Percentiles rank a stretch among this genome's conserved stretches.
Conservation (phyloP, 345 rosid genomes). For the Rhodamnia rubescens region DNA sequence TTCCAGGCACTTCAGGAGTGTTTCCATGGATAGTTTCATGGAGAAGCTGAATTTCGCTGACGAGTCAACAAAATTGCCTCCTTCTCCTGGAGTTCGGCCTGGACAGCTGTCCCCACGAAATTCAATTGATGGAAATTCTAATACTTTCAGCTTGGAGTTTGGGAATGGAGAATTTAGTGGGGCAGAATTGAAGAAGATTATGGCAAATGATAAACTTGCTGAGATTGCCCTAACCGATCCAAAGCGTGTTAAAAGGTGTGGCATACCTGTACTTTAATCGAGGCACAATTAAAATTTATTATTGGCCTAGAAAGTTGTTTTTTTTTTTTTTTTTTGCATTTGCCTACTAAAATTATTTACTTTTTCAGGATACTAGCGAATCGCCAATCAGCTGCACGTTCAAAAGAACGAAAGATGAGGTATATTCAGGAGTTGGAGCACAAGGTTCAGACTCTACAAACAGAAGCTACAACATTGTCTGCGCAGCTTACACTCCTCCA, state of each 20-base stretch:
- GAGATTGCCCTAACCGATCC: conserved; percentile 81
- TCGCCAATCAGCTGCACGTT: conserved; percentile 95
- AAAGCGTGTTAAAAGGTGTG: conserved; percentile 58
- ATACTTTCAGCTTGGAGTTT: conserved; percentile 71
- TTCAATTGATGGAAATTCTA: conserved; percentile 52
- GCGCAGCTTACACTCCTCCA: conserved; percentile 90
- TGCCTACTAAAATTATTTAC: not conserved
- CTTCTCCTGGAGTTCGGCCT: conserved; percentile 58
- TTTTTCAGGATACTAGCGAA: conserved; percentile 70
- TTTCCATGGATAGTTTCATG: conserved; percentile 93
- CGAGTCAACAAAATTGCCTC: conserved; percentile 70
- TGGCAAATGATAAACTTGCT: conserved; percentile 87
- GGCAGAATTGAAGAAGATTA: conserved; percentile 82
- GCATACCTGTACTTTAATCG: not conserved
- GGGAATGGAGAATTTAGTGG: conserved; percentile 84
- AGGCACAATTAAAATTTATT: not conserved
- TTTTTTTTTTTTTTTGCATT: not conserved
- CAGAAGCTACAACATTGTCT: conserved; percentile 92
- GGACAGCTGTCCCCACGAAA: conserved; percentile 61
- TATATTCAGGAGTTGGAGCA: conserved; percentile 90
- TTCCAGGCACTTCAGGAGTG: conserved; percentile 73
- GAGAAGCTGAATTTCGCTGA: conserved; percentile 64
- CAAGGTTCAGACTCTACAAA: conserved; percentile 94
- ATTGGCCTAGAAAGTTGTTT: not conserved
- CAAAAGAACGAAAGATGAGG: conserved; percentile 92